Base-by-base conservation (phyloP, 2,329 filamentous ascomycete genomes). In the Mycosphaerella arachidis region DNA sequence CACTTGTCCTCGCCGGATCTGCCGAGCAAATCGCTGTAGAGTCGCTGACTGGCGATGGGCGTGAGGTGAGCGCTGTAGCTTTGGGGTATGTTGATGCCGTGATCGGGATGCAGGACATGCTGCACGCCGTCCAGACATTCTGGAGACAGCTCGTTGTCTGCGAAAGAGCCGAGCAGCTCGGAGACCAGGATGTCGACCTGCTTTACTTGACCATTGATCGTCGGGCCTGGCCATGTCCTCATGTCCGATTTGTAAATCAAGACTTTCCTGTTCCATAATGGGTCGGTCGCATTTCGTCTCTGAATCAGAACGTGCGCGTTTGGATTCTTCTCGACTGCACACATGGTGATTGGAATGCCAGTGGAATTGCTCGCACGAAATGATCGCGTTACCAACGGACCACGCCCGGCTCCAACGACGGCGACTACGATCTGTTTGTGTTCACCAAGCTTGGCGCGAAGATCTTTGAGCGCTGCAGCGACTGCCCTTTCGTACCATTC, bases 111-210 rank as follows among this genome's bases (percentile, higher is more conserved):
- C n/a, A 99, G 79, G 48, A 97, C 89, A 70, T 93, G 88, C 72
- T 97, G 93, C 53, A 97, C 92, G 48, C 94, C 94, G 73, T 99
- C 94, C 10, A 99, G 82, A 70, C 94, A 99, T 77, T 99, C 94
- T 0, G 94, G 94, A 0, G 91, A 96, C 9, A 99, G 84, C 76
- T 99, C 94, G 71, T 99, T 99, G 76, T 99, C 94, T 27, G 88
- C 94, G 72, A 97, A 99, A 1, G 92, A 97, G 40, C 92, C 94
- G 0, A 99, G 84, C 0, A 99, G 84, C 75, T 99, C 94, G 2
- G 92, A 97, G 30, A 99, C 86, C 3, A 99, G 79, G 57, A 99
- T 96, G 73, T 99, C 94, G 46, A 99, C 88, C 70, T 87, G 86
- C 66, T 84, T 82, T 65, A 84, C 78, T 6, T 81, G 77, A 13